Conservation (phyloP, 345 rosid genomes). For the Zanthoxylum bungeanum region DNA sequence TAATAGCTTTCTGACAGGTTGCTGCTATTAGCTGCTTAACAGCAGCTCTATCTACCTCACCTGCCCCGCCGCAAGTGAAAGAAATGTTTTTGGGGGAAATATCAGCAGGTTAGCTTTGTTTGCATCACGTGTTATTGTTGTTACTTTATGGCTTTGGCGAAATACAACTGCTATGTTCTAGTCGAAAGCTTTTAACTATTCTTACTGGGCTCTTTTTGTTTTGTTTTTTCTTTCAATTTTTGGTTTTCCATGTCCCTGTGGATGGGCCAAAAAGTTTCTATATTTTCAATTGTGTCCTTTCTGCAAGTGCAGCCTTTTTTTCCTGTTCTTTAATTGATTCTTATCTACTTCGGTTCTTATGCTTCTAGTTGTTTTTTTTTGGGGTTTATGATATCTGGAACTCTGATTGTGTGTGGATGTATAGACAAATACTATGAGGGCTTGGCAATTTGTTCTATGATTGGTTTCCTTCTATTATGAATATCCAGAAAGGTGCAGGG, state of each 20-base stretch:
- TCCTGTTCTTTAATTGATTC: no score
- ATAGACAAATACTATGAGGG: no score
- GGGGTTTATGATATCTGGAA: no score
- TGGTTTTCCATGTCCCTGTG: not conserved
- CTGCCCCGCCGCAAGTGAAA: conserved; percentile 52
- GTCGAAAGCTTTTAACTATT: not conserved
- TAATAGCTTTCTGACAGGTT: conserved; percentile 43
- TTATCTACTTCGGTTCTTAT: not conserved
- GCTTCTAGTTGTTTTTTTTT: not conserved
- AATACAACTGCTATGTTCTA: not conserved
- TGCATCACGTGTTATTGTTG: not conserved
- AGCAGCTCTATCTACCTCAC: conserved; percentile 72
- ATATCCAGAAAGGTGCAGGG: not conserved
- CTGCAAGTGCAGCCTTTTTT: no score
- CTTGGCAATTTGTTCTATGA: not conserved
- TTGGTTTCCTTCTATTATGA: not conserved
- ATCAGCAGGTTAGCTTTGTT: conserved; percentile 48
- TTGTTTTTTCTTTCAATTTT: not conserved
- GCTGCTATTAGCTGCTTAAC: conserved; percentile 75
- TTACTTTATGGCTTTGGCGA: not conserved
- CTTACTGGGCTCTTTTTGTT: not conserved
- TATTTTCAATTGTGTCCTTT: no score
- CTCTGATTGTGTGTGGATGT: no score
- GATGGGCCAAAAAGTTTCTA: no score
- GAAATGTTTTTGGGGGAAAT: conserved; percentile 62